Evolutionary conservation across 2,329 filamentous ascomycete genomes (phyloP), one percentile per base, ranked within the genome.

Genomic region (Sarocladiaceae sp.): DNA sequence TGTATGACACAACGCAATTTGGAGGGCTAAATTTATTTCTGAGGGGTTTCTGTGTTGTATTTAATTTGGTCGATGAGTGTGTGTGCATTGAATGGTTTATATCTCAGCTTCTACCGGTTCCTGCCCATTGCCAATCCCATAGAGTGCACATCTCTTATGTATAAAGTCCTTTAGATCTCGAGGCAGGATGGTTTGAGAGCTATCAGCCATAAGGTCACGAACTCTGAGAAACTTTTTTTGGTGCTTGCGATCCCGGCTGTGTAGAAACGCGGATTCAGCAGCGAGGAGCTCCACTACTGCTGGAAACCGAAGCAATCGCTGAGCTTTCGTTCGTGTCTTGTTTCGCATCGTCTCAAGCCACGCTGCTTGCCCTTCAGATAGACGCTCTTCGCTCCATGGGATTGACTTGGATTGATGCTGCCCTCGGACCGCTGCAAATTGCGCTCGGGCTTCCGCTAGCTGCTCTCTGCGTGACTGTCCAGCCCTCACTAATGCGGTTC

Each of bases 91-190:
- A n/a, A n/a, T n/a, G n/a, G 39, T 20, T 22, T 42, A 42, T 25
- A 42, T 42, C 39, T 42, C 39, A 20, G 15, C 39, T 42, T 42
- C 39, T 42, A 25, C 20, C 39, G 8, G 29, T 33, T 33, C 29
- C 17, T 42, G 39, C 20, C 20, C 20, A 42, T n/a, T 42, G 17
- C 22, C 29, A 25, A 42, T 42, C 17, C 10, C 20, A 42, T 42
- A 25, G 39, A 42, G 39, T 42, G n/a, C 39, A 42, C 39, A 42
- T 42, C 39, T 42, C 39, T 42, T 42, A n/a, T 42, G 39, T 22
- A 42, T 42, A 42, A 22, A 23, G 39, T 42, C 39, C 20, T 42
- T 42, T n/a, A 42, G 39, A 22, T 20, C 20, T 25, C 39, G 39
- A 42, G 39, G 17, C 39, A 42, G 20, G 20, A 42, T 42, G 20